These are phyloP conservation scores for Balansia obtecta DNA, from an alignment of 2,329 filamentous ascomycete genomes.

Conservation along the genomic window DNA sequence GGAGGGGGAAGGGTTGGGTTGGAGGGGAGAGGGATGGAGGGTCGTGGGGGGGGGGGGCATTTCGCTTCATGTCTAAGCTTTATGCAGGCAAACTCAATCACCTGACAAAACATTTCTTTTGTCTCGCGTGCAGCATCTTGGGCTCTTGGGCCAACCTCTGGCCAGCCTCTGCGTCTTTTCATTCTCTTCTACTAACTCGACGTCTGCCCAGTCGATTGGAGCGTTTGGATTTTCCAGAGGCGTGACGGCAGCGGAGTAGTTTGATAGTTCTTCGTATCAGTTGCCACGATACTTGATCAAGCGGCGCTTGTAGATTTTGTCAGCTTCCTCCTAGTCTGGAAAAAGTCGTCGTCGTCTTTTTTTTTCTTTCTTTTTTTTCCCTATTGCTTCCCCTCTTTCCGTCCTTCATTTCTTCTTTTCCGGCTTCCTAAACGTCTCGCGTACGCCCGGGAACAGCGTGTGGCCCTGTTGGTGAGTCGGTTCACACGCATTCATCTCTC, in stretches of 20 bases:
- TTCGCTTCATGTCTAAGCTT: background rate
- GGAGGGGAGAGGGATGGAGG: too few species aligned
- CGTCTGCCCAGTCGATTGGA: background rate
- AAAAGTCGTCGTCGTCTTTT: background rate
- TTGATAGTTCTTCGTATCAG: background rate
- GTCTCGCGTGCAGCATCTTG: background rate
- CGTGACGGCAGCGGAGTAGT: slow-evolving; percentile 1
- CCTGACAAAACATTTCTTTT: slow-evolving; percentile 1
- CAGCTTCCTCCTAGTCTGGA: background rate
- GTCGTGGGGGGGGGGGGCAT: too few species aligned
- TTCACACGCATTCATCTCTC: too few species aligned
- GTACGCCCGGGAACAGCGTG: too few species aligned
- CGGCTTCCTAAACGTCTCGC: too few species aligned
- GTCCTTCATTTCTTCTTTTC: background rate
- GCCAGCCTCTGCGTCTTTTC: too few species aligned
- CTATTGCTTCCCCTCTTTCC: background rate
- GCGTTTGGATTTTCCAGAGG: background rate
- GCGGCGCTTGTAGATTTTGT: background rate
- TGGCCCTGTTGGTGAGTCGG: too few species aligned
- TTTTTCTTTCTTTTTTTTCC: too few species aligned
- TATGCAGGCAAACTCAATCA: slow-evolving; percentile 1
- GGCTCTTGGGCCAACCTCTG: background rate
- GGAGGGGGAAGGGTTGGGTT: too few species aligned
- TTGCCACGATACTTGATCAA: background rate
- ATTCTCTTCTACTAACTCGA: background rate